Evolutionary conservation across 345 rosid genomes (phyloP), one percentile per base, ranked within the genome.

Genomic region (Eutrema heterophyllum): DNA sequence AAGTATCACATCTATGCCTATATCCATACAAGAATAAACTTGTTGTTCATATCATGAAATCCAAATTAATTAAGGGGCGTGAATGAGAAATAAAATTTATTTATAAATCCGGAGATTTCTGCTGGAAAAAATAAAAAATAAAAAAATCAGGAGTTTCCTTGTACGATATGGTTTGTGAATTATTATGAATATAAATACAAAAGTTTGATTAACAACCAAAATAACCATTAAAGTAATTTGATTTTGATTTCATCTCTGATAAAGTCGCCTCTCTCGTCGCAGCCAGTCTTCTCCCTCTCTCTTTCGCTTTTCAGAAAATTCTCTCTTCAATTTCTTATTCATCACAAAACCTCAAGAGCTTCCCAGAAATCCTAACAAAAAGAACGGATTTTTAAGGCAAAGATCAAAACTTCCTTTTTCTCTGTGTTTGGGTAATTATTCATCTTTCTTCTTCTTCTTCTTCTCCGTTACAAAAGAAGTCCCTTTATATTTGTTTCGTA

Each of bases 191-290:
- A 68, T 60, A 75, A 50, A 68, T 26, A 76, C 50, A 61, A 53
- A 61, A 62, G 65, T 69, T 76, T 76, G 79, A 76, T 76, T 69
- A 76, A 76, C 79, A 68, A 76, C 79, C 70, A 69, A 76, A 76
- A 63, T 12, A 76, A 45, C 44, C 12, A 60, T 44, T 44, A 35
- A 63, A 69, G 7, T 45, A 63, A 62, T 16, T 11, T 54, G 53
- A 43, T 64, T 36, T 63, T 69, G 44, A 45, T 75, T 21, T 59
- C 33, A 48, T 74, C 44, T 51, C 44, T 63, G 79, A 75, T 69
- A 68, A 76, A 76, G 79, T 76, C 74, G 48, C 64, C 16, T 68
- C 68, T 68, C 58, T 74, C 45, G 74, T 33, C 13, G 39, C 30
- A 74, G 24, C 24, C 38, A 68, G 55, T 41, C 63, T 75, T 60